Evolutionary conservation across 2,329 filamentous ascomycete species (phyloP).

Genomic region (Pleomassaria siparia): DNA sequence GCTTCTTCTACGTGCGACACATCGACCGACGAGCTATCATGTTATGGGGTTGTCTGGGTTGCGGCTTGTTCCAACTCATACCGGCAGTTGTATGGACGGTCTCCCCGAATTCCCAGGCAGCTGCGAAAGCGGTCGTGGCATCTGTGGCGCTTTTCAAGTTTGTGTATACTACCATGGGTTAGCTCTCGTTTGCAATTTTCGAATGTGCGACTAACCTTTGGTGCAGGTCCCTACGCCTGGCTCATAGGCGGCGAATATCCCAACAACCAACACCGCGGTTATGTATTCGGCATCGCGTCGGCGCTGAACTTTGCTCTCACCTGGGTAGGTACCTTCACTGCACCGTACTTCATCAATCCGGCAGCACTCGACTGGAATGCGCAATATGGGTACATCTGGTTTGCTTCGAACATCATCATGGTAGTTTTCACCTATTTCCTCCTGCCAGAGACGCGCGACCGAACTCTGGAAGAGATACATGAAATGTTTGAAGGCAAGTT

Average conservation of each 20-base stretch:
- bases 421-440: slow-evolving; percentile 17
- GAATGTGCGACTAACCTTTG: too few species aligned
- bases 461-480: slow-evolving; percentile 14
- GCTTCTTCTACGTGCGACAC: slow-evolving; percentile 40
- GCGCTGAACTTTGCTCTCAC: slow-evolving; percentile 28
- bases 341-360: slow-evolving; percentile 60
- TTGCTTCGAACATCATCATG: slow-evolving; percentile 38
- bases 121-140: slow-evolving; percentile 6
- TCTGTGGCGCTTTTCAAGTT: slow-evolving; percentile 53
- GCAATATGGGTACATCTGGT: slow-evolving; percentile 24
- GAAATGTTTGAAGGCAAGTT: slow-evolving; percentile 13
- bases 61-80: slow-evolving; percentile 54
- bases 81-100: slow-evolving; percentile 48
- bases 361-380: slow-evolving; percentile 57
- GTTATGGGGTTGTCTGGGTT: slow-evolving; percentile 49
- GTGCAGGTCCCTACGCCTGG: slow-evolving; percentile 42
- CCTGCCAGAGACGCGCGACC: slow-evolving; percentile 48
- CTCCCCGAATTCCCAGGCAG: slow-evolving; percentile 1
- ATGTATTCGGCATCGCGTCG: slow-evolving; percentile 21
- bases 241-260: slow-evolving; percentile 22
- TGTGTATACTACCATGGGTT: slow-evolving; percentile 54
- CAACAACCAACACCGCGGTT: slow-evolving; percentile 27
- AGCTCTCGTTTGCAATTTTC: neutral
- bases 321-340: slow-evolving; percentile 56
- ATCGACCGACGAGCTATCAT: slow-evolving; percentile 10